Percentiles rank a stretch among this genome's conserved stretches.
Evolutionary conservation across 306 rosid genomes (phyloP).

Genomic region (cucumber (Cucumis sativus)): Cucumber_9930_V3 NC_026656.2:6540001-6540500

Average conservation of each 20-base stretch:
- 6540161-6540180: slow-evolving; percentile 60
- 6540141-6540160: slow-evolving; percentile 60
- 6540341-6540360: slow-evolving; percentile 1
- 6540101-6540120: not conserved
- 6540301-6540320: not conserved
- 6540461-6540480: slow-evolving; percentile 25
- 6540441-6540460: not conserved
- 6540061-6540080: slow-evolving; percentile 11
- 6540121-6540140: slow-evolving; percentile 18
- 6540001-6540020: slow-evolving; percentile 30
- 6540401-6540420: not conserved
- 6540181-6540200: slow-evolving; percentile 37
- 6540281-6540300: not conserved
- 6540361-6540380: slow-evolving; percentile 7
- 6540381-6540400: not conserved
- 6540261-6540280: slow-evolving; percentile 9
- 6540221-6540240: slow-evolving; percentile 50
- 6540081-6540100: not conserved
- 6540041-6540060: slow-evolving; percentile 43
- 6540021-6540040: slow-evolving; percentile 8
- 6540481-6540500: slow-evolving; percentile 61
- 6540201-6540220: slow-evolving; percentile 54
- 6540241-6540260: slow-evolving; percentile 24
- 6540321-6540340: slow-evolving; percentile 19
- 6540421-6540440: not conserved